phyloP scores from a whole-genome alignment of 148 eudicot genomes.

The Rhododendron vialii region DNA sequence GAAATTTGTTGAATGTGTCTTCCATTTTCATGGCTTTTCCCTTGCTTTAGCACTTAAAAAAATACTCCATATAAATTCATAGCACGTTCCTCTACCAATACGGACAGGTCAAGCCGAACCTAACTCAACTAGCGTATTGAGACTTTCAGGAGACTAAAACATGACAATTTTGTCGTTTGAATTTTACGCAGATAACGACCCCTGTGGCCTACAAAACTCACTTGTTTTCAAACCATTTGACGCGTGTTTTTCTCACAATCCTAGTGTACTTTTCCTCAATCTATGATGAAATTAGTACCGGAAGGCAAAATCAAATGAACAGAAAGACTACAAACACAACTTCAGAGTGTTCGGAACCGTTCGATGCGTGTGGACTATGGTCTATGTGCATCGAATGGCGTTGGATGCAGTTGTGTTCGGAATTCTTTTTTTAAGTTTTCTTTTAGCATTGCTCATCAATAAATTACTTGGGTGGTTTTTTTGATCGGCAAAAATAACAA shows the following conservation, averaged over 20 bases:
- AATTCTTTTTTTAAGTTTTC: no score
- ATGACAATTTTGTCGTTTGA: background rate
- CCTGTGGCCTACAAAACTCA: background rate
- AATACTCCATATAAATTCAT: background rate
- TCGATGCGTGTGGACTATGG: no score
- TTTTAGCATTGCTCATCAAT: no score
- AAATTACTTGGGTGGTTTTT: no score
- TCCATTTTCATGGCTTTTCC: background rate
- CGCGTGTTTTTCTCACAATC: background rate
- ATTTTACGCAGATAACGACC: background rate
- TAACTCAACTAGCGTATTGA: constrained; percentile 5
- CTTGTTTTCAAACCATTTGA: constrained; percentile 7
- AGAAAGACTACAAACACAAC: no score
- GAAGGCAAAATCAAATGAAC: no score
- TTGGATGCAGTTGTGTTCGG: no score
- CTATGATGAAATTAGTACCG: background rate
- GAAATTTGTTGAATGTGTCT: background rate
- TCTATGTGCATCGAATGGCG: no score
- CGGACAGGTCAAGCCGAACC: constrained; percentile 15
- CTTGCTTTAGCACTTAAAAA: background rate
- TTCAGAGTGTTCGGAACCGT: background rate
- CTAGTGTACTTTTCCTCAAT: background rate
- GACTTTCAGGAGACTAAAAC: constrained; percentile 4
- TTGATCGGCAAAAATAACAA: no score
- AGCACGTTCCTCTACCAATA: background rate